Evolutionary conservation across 1,284 basidiomycete species (phyloP), one percentile per base, ranked within the genome.

Genomic region (Cryptococcus sp.): DNA sequence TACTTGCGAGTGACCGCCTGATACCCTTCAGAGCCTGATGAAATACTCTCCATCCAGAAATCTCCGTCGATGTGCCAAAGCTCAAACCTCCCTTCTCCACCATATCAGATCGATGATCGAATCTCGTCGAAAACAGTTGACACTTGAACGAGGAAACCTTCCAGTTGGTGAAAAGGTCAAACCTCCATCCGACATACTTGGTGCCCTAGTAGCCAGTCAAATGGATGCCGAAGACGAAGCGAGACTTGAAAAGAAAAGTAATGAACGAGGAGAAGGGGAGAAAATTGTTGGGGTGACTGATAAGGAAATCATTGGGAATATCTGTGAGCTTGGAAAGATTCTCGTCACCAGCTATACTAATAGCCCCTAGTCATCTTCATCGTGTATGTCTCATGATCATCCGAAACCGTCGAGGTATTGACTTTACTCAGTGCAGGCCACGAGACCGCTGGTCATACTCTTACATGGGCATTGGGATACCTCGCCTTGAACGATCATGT

Each of bases 181-280:
- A 33, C 41, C 61, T 4, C 66, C 64, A 1, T 49, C 51, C 8
- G 64, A 66, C 52, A 52, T 68, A 7, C 49, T 66, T 2, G 59
- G 63, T 10, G 62, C 66, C 3, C 43, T 66, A 30, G 64, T 66
- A 6, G 52, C 58, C 14, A 53, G 56, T 36, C 66, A 68, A 54
- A 59, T 66, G 41, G 55, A 61, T 42, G 58, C 49, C 10, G 62
- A 64, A 46, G 51, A 50, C 3, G 58, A 63, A 49, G 57, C 52
- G 30, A 60, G 49, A 35, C 15, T 60, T 15, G 48, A 53, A 23
- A 50, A 47, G 23, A 23, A 23, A 23, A 23, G 23, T 23, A 23
- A 23, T 23, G 23, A 23, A 23, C 23, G 23, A 23, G 23, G 23
- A 15, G 57, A 57, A 13, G 32, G 52, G 33, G 46, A 15, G 11